Evolutionary conservation across 257 asterid species (phyloP), one percentile per base, ranked within the genome.

Genomic region (Linaria vulgaris): DNA sequence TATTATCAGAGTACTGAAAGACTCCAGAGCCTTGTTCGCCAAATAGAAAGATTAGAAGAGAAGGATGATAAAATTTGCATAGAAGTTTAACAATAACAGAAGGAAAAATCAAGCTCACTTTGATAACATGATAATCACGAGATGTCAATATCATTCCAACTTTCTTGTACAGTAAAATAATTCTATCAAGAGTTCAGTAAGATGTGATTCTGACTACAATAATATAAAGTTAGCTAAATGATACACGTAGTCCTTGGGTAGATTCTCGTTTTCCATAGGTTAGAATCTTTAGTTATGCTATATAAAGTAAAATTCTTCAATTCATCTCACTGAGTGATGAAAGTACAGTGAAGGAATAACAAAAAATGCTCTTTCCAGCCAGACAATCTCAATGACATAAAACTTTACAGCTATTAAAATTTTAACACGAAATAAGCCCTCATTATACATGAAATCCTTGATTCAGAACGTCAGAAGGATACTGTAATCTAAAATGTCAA

Each of bases 21-120:
- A 90, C 84, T 90, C 99, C 86, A 94, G 75, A 74, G 88, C 95
- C 99, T 94, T 59, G 77, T 45, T 65, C 69, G 76, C 71, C 68
- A 22, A 37, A 69, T 62, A 23, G 60, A 78, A 50, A 31, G 56
- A 56, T 16, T 56, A 68, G 19, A 54, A 72, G 68, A 69, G 44
- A 22, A 17, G 27, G 16, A 68, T 44, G 43, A 58, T 24, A 61
- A 74, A 47, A 67, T 9, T 65, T 68, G 27, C 59, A 20, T 48
- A 45, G 64, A 20, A 47, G 50, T 49, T 56, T 64, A 17, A 67
- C 3, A 17, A 47, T 16, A 61, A 50, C 43, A 65, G 34, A 49
- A 44, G 46, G 59, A 62, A 59, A n/a, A 63, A 27, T 63, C 43
- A 60, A 66, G 46, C 51, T 38, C 46, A 43, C 52, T 62, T 49